Base-by-base conservation (phyloP, 768 basidiomycete genomes). In the Suillus tomentosus region DNA sequence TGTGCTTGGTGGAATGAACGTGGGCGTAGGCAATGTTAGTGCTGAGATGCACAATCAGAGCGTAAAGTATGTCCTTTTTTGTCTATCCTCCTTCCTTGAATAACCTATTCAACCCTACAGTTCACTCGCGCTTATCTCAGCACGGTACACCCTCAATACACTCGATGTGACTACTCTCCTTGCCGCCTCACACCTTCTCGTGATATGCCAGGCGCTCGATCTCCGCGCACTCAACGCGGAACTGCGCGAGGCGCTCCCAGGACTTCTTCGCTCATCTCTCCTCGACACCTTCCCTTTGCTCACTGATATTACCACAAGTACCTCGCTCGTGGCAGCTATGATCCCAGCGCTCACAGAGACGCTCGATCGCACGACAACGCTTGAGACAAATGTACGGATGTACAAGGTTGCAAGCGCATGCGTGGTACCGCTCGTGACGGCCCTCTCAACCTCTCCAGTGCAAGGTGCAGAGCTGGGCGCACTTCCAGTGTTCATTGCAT, bases 31-130 rank as follows among this genome's bases (percentile, higher is more conserved):
- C 68, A 86, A 93, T 57, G 92, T 95, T 70, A 90, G 89, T 2
- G 93, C 93, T 1, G 93, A 95, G 77, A 92, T 94, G 90, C 91
- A 94, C 72, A 95, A 95, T 69, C 94, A 95, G 75, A 90, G 94
- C 51, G 85, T 95, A 75, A 95, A 95, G 91, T 92, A 67, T 65
- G 90, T 79, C 53, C 40, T 39, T 31, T 62, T n/a, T 27, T 61
- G 43, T 15, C 31, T 63, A 31, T 31, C 31, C n/a, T 39, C 5
- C 24, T 31, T 37, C n/a, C 39, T 27, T 8, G 37, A 36, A 60
- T 17, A 47, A 7, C 60, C 42, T 36, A 43, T 14, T 31, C 15
- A 53, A 14, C 19, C 14, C 17, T 56, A 43, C 39, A 92, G 91
- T 74, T 94, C 92, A 6, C 81, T 95, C 62, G 94, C 94, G 0